These are phyloP conservation scores for Nigrospora sphaerica DNA, from an alignment of 2,329 filamentous ascomycete species.

Conservation along the genomic window DNA sequence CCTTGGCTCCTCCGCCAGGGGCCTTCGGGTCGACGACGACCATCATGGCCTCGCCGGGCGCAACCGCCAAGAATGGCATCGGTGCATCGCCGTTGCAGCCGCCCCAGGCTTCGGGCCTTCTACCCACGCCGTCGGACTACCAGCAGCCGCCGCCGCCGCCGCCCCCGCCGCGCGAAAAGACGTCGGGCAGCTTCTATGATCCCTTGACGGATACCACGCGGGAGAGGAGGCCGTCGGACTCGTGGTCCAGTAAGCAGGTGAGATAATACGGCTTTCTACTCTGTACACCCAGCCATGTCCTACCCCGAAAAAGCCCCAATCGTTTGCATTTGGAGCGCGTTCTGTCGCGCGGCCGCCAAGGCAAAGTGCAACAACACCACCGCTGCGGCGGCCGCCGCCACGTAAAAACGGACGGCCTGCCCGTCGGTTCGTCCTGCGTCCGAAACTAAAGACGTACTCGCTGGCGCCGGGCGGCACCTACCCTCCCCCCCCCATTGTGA, in stretches of 20 bases:
- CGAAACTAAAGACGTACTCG: too few species aligned
- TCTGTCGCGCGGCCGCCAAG: too few species aligned
- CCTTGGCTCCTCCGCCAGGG: slow-evolving; percentile 24
- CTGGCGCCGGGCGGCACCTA: too few species aligned
- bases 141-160: slow-evolving; percentile 17
- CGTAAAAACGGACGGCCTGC: too few species aligned
- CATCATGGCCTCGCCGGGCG: slow-evolving; percentile 22
- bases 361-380: too few species aligned
- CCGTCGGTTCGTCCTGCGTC: too few species aligned
- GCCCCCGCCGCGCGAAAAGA: slow-evolving; percentile 25
- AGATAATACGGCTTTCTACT: slow-evolving; percentile 5
- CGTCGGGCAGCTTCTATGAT: slow-evolving; percentile 35
- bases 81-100: slow-evolving; percentile 25
- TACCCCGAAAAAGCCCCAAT: too few species aligned
- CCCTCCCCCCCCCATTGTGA: too few species aligned
- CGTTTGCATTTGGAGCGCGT: too few species aligned
- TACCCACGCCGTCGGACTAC: slow-evolving; percentile 23
- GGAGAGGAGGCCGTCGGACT: slow-evolving; percentile 28
- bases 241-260: slow-evolving; percentile 23
- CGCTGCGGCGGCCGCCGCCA: too few species aligned
- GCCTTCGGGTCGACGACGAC: slow-evolving; percentile 14
- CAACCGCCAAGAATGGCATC: slow-evolving; percentile 9
- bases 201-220: slow-evolving; percentile 34
- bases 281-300: too few species aligned
- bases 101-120: slow-evolving; percentile 19